Percentiles rank a stretch among this genome's conserved stretches.
Conservation (phyloP, 768 basidiomycete genomes). For the button mushroom (Agaricus bisporus) region DNA sequence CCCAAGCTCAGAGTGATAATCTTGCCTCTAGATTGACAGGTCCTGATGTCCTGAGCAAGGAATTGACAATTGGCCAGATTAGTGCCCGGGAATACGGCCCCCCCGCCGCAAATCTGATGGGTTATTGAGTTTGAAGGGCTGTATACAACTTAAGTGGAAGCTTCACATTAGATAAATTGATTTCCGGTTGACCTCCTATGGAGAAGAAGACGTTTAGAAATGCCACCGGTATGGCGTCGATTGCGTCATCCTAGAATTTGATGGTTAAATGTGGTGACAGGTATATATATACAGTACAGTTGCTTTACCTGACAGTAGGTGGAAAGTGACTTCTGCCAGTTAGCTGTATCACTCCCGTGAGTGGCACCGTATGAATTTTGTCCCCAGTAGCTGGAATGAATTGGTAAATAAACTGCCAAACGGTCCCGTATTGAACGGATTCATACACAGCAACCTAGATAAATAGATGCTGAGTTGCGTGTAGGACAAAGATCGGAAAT, state of each 20-base stretch:
- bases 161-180: constrained; percentile 54
- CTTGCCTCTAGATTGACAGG: constrained; percentile 54
- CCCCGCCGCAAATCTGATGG: constrained; percentile 43
- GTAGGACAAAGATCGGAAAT: not conserved
- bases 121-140: not conserved
- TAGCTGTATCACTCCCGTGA: constrained; percentile 29
- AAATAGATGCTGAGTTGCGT: not conserved
- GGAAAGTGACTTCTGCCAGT: constrained; percentile 45
- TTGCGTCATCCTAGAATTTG: constrained; percentile 39
- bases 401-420: not conserved
- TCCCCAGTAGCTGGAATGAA: constrained; percentile 38
- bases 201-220: constrained; percentile 59
- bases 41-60: constrained; percentile 48
- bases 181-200: constrained; percentile 48
- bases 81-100: constrained; percentile 48
- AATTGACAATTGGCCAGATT: constrained; percentile 50
- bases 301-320: constrained; percentile 44
- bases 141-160: not conserved
- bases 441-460: constrained; percentile 24
- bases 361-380: constrained; percentile 58
- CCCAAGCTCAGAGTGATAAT: constrained; percentile 43
- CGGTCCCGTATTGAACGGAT: not conserved
- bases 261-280: not conserved
- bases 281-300: not conserved
- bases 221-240: constrained; percentile 56